These are phyloP conservation scores for Bullera alba DNA, from an alignment of 768 basidiomycete species.

Conservation along the genomic window DNA sequence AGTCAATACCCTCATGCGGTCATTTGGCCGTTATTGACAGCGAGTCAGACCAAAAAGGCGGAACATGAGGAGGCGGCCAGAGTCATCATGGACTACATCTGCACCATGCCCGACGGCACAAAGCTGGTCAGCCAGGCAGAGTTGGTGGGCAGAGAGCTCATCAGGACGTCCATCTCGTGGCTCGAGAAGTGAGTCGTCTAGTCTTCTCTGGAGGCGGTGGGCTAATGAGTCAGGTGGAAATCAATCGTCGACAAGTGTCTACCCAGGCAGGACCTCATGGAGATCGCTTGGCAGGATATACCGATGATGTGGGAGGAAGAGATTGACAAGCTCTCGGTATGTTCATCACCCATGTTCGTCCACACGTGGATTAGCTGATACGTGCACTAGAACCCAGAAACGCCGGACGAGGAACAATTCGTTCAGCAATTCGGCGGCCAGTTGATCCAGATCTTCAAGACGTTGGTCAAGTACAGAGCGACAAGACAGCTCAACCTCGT, in stretches of 20 bases:
- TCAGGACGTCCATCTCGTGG: constrained; percentile 33
- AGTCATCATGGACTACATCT: constrained; percentile 40
- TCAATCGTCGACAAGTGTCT: constrained; percentile 30
- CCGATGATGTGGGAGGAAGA: constrained; percentile 31
- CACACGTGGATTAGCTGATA: too few species aligned
- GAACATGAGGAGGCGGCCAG: constrained; percentile 40
- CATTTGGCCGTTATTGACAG: constrained; percentile 44
- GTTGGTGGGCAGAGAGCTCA: constrained; percentile 40
- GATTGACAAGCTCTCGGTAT: constrained; percentile 21
- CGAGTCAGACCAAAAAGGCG: constrained; percentile 34
- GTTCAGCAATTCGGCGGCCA: constrained; percentile 31
- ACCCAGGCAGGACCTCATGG: constrained; percentile 35
- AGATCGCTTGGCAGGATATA: constrained; percentile 33
- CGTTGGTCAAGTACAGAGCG: constrained; percentile 17
- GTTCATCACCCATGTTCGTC: background rate
- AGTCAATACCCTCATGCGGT: constrained; percentile 41
- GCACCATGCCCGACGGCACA: constrained; percentile 35
- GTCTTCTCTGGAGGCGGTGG: too few species aligned
- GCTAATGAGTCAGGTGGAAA: constrained; percentile 25
- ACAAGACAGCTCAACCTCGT: constrained; percentile 22
- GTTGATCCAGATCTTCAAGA: constrained; percentile 17
- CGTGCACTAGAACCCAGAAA: constrained; percentile 31
- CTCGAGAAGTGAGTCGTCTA: constrained; percentile 33
- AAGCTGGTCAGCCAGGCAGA: constrained; percentile 37
- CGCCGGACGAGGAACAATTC: constrained; percentile 43